phyloP scores from a whole-genome alignment of 1,139 yeast species.

The Blastobotrys petasosporus region DNA sequence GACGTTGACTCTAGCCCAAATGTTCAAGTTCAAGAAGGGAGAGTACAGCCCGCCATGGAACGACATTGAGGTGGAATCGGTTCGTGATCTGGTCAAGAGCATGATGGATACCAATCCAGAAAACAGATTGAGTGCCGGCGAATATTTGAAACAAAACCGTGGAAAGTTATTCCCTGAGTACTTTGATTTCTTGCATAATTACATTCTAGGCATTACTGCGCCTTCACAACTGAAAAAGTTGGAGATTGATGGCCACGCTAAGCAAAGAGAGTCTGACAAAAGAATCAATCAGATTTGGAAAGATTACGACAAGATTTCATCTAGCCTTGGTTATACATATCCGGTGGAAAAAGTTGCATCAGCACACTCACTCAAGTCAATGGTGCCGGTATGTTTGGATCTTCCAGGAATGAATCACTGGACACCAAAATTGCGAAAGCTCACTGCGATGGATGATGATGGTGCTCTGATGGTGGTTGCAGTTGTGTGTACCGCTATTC shows the following conservation, averaged over 20 bases:
- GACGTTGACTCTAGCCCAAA: slow-evolving; percentile 75
- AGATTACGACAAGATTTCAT: slow-evolving; percentile 49
- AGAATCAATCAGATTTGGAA: slow-evolving; percentile 53
- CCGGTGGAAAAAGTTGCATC: slow-evolving; percentile 2
- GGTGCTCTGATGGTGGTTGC: slow-evolving; percentile 61
- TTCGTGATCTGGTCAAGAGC: slow-evolving; percentile 50
- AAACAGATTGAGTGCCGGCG: slow-evolving; percentile 51
- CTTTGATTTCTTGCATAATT: slow-evolving; percentile 65
- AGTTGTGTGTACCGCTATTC: slow-evolving; percentile 55
- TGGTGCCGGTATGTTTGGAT: slow-evolving; percentile 42
- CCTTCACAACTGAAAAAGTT: slow-evolving; percentile 15
- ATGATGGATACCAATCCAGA: slow-evolving; percentile 62
- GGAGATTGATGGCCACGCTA: slow-evolving; percentile 28
- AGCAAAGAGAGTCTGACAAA: slow-evolving; percentile 46
- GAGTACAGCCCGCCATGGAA: slow-evolving; percentile 60
- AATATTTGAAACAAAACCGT: slow-evolving; percentile 45
- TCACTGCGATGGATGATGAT: slow-evolving; percentile 35
- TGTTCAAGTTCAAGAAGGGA: slow-evolving; percentile 71
- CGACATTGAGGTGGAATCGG: slow-evolving; percentile 45
- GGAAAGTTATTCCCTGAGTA: slow-evolving; percentile 58
- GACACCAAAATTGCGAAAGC: slow-evolving; percentile 20
- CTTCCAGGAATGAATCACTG: slow-evolving; percentile 42
- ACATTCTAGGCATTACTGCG: slow-evolving; percentile 45
- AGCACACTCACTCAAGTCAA: neutral
- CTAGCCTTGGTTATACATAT: slow-evolving; percentile 44